Percentiles rank a stretch among this genome's conserved stretches.
Conservation (phyloP, 2,329 filamentous ascomycete species). For the Nemania bipapillata region DNA sequence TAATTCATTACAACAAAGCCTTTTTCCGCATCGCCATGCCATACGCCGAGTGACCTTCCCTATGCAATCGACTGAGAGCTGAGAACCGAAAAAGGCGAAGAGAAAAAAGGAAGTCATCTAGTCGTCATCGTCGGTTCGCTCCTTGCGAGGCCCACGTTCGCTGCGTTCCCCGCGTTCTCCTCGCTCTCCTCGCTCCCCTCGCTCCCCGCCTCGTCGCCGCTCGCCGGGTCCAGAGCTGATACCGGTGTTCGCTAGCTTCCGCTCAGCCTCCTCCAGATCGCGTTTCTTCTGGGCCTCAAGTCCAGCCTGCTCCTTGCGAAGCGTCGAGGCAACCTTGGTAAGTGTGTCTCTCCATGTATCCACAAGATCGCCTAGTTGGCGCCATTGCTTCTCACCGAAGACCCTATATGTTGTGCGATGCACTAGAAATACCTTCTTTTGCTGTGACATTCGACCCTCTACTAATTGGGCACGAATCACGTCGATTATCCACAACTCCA, state of each 20-base stretch:
- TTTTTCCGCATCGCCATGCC: slow-evolving; percentile 46
- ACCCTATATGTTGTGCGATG: slow-evolving; percentile 96
- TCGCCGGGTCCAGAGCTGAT: slow-evolving; percentile 53
- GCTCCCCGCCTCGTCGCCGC: slow-evolving; percentile 47
- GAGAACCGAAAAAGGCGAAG: slow-evolving; percentile 43
- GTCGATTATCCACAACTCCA: slow-evolving; percentile 99
- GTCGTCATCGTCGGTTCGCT: slow-evolving; percentile 68
- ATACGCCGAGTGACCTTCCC: slow-evolving; percentile 46
- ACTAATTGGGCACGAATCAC: slow-evolving; percentile 95
- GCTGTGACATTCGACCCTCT: slow-evolving; percentile 94
- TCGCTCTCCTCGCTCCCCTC: no score
- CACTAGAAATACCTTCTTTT: slow-evolving; percentile 91
- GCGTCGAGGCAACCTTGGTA: slow-evolving; percentile 78
- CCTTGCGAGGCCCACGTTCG: slow-evolving; percentile 54
- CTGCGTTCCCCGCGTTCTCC: slow-evolving; percentile 45
- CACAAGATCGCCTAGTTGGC: slow-evolving; percentile 87
- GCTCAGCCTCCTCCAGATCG: slow-evolving; percentile 76
- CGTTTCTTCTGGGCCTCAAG: slow-evolving; percentile 81
- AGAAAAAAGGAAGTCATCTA: slow-evolving; percentile 51
- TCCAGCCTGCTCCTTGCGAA: slow-evolving; percentile 83
- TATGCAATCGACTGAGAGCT: slow-evolving; percentile 44
- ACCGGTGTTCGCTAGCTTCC: slow-evolving; percentile 65
- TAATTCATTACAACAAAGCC: slow-evolving; percentile 43
- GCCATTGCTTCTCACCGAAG: slow-evolving; percentile 98
- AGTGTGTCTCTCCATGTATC: slow-evolving; percentile 91